phyloP scores from a whole-genome alignment of 2,329 filamentous ascomycete genomes.

The Fusarium aywerte region DNA sequence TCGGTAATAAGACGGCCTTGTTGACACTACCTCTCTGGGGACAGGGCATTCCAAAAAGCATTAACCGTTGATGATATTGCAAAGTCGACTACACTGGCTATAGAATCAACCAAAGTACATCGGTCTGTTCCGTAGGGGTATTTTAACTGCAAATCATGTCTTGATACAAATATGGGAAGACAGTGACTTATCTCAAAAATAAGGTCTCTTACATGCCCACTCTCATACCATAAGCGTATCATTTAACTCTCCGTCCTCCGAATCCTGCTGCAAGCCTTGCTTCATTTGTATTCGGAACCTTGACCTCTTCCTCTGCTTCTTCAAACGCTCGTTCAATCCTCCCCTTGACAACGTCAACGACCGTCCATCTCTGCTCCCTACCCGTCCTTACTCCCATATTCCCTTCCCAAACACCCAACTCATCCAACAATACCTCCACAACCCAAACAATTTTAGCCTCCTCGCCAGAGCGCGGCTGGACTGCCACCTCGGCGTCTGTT shows the following conservation, averaged over 20 bases:
- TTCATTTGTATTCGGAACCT: constrained; percentile 1
- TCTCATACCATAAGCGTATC: not conserved
- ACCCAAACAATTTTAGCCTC: constrained; percentile 53
- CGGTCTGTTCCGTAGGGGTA: too few relatives aligned
- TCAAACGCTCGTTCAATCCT: constrained; percentile 55
- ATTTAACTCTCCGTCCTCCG: constrained; percentile 19
- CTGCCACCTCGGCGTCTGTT: constrained; percentile 53
- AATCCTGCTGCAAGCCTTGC: constrained; percentile 20
- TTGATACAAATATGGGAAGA: not conserved
- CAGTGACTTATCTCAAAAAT: not conserved
- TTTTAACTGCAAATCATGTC: not conserved
- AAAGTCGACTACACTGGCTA: not conserved
- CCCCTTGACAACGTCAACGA: constrained; percentile 56
- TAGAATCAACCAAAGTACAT: not conserved
- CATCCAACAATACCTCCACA: constrained; percentile 64
- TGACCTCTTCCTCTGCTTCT: not conserved
- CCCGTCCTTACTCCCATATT: constrained; percentile 44
- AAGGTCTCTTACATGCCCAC: not conserved
- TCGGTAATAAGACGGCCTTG: constrained; percentile 16
- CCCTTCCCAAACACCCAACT: constrained; percentile 58
- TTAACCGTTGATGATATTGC: not conserved
- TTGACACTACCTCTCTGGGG: not conserved
- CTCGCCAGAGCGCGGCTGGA: not conserved
- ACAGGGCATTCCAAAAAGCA: too few relatives aligned
- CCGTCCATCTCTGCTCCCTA: constrained; percentile 67